These are phyloP conservation scores for Ustilago trichophora DNA, from an alignment of 1,284 basidiomycete species.

Conservation along the genomic window DNA sequence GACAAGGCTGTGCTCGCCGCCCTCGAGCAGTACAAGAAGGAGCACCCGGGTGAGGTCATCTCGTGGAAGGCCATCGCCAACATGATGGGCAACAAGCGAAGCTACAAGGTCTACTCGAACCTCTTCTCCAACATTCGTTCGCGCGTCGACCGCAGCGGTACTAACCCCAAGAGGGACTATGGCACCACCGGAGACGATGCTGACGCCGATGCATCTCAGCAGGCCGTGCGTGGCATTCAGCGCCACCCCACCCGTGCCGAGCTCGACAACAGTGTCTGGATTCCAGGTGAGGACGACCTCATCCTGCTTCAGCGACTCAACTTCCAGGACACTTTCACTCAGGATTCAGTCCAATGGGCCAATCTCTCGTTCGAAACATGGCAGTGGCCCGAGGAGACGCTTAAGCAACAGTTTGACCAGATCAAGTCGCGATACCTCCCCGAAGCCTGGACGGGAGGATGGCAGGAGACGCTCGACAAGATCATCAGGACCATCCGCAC, in stretches of 20 bases:
- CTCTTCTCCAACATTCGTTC: conserved; percentile 39
- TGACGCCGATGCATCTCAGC: conserved; percentile 18
- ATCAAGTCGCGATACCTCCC: conserved; percentile 44
- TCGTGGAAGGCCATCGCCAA: conserved; percentile 45
- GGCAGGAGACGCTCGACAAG: conserved; percentile 44
- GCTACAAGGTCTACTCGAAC: conserved; percentile 51
- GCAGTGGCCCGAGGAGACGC: conserved; percentile 37
- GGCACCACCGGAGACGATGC: conserved; percentile 19
- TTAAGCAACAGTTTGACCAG: conserved; percentile 42
- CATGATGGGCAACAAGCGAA: conserved; percentile 45
- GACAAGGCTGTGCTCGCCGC: conserved; percentile 44
- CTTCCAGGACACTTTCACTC: conserved; percentile 28
- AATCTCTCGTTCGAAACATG: conserved; percentile 31
- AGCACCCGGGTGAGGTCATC: conserved; percentile 40
- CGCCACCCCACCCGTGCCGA: conserved; percentile 39
- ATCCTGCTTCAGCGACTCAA: conserved; percentile 46
- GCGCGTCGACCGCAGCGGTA: conserved; percentile 27
- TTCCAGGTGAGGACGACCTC: conserved; percentile 41
- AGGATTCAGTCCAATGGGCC: conserved; percentile 28
- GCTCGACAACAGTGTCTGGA: conserved; percentile 42
- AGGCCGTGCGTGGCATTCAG: conserved; percentile 24
- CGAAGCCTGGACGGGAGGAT: conserved; percentile 29
- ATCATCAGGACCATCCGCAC: conserved; percentile 34
- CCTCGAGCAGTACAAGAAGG: conserved; percentile 39
- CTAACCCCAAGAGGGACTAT: conserved; percentile 22